Evolutionary conservation across 129 eudicot genomes (phyloP), one percentile per base, ranked within the genome.

Genomic region (Apium graveolens): DNA sequence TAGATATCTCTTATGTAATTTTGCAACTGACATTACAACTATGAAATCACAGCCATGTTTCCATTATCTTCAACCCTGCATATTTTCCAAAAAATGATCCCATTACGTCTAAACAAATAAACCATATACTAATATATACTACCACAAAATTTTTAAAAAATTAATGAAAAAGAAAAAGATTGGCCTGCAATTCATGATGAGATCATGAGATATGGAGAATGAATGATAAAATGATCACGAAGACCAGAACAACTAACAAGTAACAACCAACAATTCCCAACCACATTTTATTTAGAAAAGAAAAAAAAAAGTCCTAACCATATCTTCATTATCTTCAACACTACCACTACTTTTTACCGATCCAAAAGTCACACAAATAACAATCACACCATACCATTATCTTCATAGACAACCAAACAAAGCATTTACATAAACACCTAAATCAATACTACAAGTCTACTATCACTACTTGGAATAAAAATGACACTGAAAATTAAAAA

Each of bases 41-140:
- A n/a, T n/a, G n/a, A n/a, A n/a, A n/a, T n/a, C n/a, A n/a, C n/a
- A 35, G 4, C 78, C 81, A 69, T 42, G 43, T 69, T 76, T 53
- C 38, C 80, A 66, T 68, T 60, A 80, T 80, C 83, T 75, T 63
- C 76, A 80, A n/a, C 65, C 38, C 24, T 70, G 63, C 46, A 43
- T 43, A 43, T 43, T 43, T 43, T 43, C 46, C 9, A 38, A 38
- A 38, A 38, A 0, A 2, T 6, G 5, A 38, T 38, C 41, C 37
- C 37, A 35, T 35, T 35, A 35, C 37, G 3, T 35, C 37, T 35
- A 35, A 35, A 35, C 37, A 35, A 35, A 35, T 3, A 35, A 35
- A 35, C 37, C 37, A 35, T 1, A 35, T 35, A 35, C 37, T 35
- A 35, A 1, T 35, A n/a, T n/a, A n/a, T n/a, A 35, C 37, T 35